Base-by-base conservation (phyloP, 179 eudicot species). In the Dionaea muscipula region DNA sequence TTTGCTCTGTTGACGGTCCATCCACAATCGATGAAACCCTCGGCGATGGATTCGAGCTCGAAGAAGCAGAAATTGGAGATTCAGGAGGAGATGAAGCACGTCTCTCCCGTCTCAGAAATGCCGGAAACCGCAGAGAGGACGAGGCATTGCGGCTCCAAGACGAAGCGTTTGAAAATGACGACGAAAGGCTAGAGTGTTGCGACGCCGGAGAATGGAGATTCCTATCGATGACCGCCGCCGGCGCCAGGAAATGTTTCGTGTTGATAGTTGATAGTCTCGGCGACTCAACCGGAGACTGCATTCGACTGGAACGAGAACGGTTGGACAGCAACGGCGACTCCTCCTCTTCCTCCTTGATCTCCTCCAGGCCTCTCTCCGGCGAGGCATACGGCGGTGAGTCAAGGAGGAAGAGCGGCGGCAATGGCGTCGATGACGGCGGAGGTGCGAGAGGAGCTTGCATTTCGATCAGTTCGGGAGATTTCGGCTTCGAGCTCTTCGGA, bases 401-500 rank as follows among this genome's bases (percentile, higher is more conserved):
- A 2, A 16, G 24, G 54, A 26, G 8, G 25, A 73, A 68, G 12
- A 73, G 51, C 56, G 50, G 55, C 47, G 54, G 71, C 24, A 68
- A 69, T 15, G 61, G 47, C 22, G 61, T 59, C 11, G 80, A 69
- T 3, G 76, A 65, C 22, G 68, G 64, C 7, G 59, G 64, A 13
- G 76, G 65, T 3, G 63, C 55, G 18, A 69, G 69, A 35, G 78
- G 56, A 8, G 26, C 16, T 17, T 65, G 68, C 69, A 75, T 39
- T 22, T 72, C 75, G 21, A 72, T 54, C 22, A 78, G 72, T 45
- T 86, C 94, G 43, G 90, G 91, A 63, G 95, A 86, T 25, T 90
- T 81, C 27, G 74, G 78, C 53, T 76, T 74, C 17, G 78, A 67
- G 56, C 27, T 69, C 66, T 52, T 81, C 7, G 95, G 93, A 60